These are phyloP conservation scores for Huntiella decipiens DNA, from an alignment of 2,329 filamentous ascomycete species.

Conservation along the genomic window DNA sequence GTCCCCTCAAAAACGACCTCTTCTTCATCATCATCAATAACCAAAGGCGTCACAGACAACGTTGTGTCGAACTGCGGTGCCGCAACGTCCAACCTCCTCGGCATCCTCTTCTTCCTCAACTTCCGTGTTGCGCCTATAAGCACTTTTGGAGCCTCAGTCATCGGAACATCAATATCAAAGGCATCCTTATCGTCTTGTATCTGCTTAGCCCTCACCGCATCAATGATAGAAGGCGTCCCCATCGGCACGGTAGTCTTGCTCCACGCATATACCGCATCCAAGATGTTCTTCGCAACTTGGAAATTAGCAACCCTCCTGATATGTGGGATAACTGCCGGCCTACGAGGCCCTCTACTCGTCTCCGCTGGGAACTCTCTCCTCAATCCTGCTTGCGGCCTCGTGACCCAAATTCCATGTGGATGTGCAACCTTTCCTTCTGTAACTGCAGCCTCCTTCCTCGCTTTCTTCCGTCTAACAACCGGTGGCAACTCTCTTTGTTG, in stretches of 20 bases:
- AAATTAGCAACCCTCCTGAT: conserved; percentile 21
- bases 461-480: neutral
- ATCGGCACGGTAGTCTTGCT: conserved; percentile 16
- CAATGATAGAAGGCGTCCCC: conserved; percentile 7
- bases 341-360: neutral
- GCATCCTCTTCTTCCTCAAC: conserved; percentile 26
- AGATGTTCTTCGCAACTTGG: conserved; percentile 29
- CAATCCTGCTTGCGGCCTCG: conserved; percentile 2
- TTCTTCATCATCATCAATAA: conserved; percentile 5
- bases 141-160: conserved; percentile 1
- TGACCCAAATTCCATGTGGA: conserved; percentile 3
- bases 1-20: neutral
- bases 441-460: neutral
- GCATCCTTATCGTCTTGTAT: neutral
- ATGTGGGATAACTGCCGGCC: neutral
- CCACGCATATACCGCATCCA: conserved; percentile 35
- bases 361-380: neutral
- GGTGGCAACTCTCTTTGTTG: conserved; percentile 7
- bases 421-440: neutral
- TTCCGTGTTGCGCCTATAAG: conserved; percentile 13
- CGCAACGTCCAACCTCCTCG: conserved; percentile 27
- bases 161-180: conserved; percentile 1
- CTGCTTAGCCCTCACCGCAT: neutral
- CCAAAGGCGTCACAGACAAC: conserved; percentile 23
- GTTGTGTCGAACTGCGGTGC: conserved; percentile 34